Base-by-base conservation (phyloP, 2,329 filamentous ascomycete genomes). In the Penicillium sumatraense region DNA sequence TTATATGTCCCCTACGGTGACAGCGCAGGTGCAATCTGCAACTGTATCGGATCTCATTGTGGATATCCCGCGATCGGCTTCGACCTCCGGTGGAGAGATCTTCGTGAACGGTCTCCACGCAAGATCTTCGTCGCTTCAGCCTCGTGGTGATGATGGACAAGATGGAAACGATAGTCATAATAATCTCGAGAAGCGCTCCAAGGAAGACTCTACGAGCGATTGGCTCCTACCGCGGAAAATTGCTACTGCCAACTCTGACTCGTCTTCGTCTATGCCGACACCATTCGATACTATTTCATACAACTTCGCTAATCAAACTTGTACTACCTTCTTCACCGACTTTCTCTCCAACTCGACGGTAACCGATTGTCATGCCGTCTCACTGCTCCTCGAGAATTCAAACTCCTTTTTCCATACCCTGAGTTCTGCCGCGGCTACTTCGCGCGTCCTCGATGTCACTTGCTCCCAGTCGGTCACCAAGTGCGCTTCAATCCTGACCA, bases 311-410 rank as follows among this genome's bases (percentile, higher is more conserved):
- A 73, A 71, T 50, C 65, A 74, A 10, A 75, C 78, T 48, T 81
- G 80, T 44, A 65, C 73, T 13, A 69, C 77, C 4, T 80, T 93
- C 74, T 87, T 96, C 72, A 79, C 83, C 49, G 72, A 72, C 2
- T 86, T 96, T 65, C 81, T 95, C 48, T 76, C 75, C 44, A 84
- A 90, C 68, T 69, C 81, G 5, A 86, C 84, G 3, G 91, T 95
- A 64, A 83, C 85, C 63, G 72, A 82, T 49, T 98, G 93, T 76
- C 86, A 93, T 62, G 91, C 93, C 0, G 80, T 97, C 54, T 96
- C 93, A 1, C 81, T 96, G 65, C 83, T 98, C 61, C 80, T 98
- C 9, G 71, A 96, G 86, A 91, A 89, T 59, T 97, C 93, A 9
- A 84, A 82, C 49, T 86, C 86, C 36, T 96, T 97, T 77, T 98